Conservation (phyloP, 2,329 filamentous ascomycete species). For the Xylariomycetidae sp. region DNA sequence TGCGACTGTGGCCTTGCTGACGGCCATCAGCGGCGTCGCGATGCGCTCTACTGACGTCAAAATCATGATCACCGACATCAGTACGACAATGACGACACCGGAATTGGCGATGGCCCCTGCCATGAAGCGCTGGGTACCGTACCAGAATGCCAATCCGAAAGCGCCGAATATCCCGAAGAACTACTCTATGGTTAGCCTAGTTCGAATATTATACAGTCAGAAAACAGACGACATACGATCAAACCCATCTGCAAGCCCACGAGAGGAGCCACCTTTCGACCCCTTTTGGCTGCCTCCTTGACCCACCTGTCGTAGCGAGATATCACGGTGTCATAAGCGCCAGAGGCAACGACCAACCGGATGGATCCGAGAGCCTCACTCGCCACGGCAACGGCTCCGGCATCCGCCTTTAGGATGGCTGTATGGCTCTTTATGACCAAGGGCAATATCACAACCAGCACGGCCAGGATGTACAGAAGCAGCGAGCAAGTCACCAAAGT, state of each 20-base stretch:
- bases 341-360: conserved; percentile 55
- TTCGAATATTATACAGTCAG: not conserved
- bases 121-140: conserved; percentile 44
- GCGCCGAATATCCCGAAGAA: conserved; percentile 46
- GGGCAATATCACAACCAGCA: conserved; percentile 42
- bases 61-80: conserved; percentile 52
- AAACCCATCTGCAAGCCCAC: conserved; percentile 45
- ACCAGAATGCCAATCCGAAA: conserved; percentile 58
- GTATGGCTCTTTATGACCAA: conserved; percentile 46
- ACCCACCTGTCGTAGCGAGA: conserved; percentile 47
- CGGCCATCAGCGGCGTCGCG: conserved; percentile 50
- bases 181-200: conserved; percentile 1
- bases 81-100: conserved; percentile 47
- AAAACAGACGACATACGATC: conserved; percentile 20
- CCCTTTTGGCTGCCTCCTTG: conserved; percentile 43
- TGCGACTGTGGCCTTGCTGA: conserved; percentile 48
- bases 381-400: conserved; percentile 49
- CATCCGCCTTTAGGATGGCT: conserved; percentile 42
- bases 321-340: conserved; percentile 48
- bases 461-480: conserved; percentile 46
- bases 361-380: conserved; percentile 54
- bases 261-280: conserved; percentile 41
- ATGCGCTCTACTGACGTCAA: conserved; percentile 49
- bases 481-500: conserved; percentile 51
- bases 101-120: conserved; percentile 40